Evolutionary conservation across 805 yeast species (phyloP).

Genomic region (Priceomyces medius): DNA sequence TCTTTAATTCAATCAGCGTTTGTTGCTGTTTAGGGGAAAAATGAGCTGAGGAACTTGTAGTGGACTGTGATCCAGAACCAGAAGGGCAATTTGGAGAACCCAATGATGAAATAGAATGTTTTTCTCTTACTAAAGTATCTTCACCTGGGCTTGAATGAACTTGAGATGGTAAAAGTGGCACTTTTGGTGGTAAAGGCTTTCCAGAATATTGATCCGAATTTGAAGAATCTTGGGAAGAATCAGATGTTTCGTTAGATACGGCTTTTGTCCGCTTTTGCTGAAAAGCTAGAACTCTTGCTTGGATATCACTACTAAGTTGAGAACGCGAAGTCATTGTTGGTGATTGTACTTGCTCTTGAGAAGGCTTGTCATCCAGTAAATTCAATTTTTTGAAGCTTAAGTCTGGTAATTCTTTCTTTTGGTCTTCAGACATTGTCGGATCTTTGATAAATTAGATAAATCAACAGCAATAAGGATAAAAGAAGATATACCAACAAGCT

Average conservation of each 20-base stretch:
- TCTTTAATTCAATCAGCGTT: conserved; percentile 20
- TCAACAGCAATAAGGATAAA: background rate
- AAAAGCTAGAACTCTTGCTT: conserved; percentile 82
- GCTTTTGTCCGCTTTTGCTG: conserved; percentile 65
- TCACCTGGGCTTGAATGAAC: background rate
- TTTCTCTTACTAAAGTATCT: background rate
- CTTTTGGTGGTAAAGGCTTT: conserved; percentile 30
- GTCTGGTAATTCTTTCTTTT: background rate
- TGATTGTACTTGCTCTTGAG: background rate
- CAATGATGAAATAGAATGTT: background rate
- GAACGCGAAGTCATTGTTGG: conserved; percentile 12
- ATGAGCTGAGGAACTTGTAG: background rate
- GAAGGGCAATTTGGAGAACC: background rate
- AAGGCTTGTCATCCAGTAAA: background rate
- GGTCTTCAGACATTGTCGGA: conserved; percentile 1
- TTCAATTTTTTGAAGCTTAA: background rate
- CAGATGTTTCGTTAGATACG: conserved; percentile 7
- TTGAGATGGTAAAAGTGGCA: conserved; percentile 21
- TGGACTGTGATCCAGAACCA: background rate
- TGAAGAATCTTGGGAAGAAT: background rate
- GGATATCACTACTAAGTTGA: conserved; percentile 66
- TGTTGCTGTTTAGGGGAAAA: conserved; percentile 4
- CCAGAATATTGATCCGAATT: conserved; percentile 1
- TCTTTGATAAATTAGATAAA: background rate
- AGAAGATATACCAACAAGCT: background rate